Percentiles rank a stretch among this genome's conserved stretches.
These are phyloP conservation scores for Silene coronaria DNA, from an alignment of 179 eudicot species.

Conservation along the genomic window DNA sequence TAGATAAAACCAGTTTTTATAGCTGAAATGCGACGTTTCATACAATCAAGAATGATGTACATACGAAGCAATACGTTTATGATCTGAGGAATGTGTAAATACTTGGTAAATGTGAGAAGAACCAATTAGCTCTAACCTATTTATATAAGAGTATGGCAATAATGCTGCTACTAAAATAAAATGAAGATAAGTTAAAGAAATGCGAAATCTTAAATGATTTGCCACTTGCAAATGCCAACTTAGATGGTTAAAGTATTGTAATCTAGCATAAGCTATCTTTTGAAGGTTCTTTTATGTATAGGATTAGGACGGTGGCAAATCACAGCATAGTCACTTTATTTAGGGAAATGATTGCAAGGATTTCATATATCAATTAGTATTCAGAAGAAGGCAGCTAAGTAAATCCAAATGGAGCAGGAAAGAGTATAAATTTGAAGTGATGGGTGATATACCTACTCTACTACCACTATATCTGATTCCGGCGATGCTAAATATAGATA, in stretches of 20 bases:
- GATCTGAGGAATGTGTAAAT: too few species aligned
- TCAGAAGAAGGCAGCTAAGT: neutral
- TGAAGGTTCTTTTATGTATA: neutral
- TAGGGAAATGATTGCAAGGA: neutral
- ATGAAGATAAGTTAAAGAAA: too few species aligned
- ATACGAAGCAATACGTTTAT: neutral
- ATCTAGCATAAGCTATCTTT: neutral
- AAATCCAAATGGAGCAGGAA: slow-evolving; percentile 1
- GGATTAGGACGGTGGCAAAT: neutral
- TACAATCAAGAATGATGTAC: too few species aligned
- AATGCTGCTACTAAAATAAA: neutral
- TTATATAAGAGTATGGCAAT: too few species aligned
- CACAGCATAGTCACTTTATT: neutral
- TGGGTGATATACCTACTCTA: slow-evolving; percentile 3
- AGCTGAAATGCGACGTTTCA: too few species aligned
- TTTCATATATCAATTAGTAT: neutral
- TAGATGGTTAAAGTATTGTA: neutral
- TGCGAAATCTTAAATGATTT: too few species aligned
- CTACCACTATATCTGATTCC: too few species aligned
- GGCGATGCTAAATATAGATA: too few species aligned
- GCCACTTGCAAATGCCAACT: neutral
- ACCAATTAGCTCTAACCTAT: too few species aligned
- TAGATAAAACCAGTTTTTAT: too few species aligned
- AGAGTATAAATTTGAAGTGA: neutral
- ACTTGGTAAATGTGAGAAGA: too few species aligned